Base-by-base conservation (phyloP, 768 basidiomycete species). In the Cyclocybe aegerita region DNA sequence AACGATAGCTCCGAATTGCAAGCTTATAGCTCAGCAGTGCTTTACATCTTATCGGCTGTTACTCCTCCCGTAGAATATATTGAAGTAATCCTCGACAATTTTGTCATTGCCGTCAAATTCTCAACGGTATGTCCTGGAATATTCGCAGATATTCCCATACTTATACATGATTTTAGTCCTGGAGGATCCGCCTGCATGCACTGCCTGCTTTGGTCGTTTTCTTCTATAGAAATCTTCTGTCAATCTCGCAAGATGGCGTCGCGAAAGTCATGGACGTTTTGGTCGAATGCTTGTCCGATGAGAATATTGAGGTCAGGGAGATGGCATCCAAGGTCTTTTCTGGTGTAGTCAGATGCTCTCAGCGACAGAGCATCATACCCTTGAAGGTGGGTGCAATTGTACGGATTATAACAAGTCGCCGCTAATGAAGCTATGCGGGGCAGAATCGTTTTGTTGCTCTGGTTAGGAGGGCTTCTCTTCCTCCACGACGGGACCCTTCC, bases 271-370 rank as follows among this genome's bases (percentile, higher is more conserved):
- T 93, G 83, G 90, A 92, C 52, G 83, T 90, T 30, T 73, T 95
- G 46, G 75, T 93, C 11, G 85, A 87, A 48, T 95, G 93, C 66
- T 71, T 97, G 46, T 77, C 82, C 8, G 93, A 97, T 64, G 90
- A 92, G 64, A 95, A 94, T 60, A 86, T 93, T 39, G 93, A 97
- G 70, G 93, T 97, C 36, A 81, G 93, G 55, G 90, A 93, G 66
- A 93, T 90, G 82, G 90, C 91, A 16, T 90, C 90, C 4, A 86
- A 86, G 70, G 86, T 86, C 37, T 72, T 97, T 39, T 90, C 92
- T 29, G 88, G 91, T 7, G 85, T 97, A 55, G 79, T 97, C 47
- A 78, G 93, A 54, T 93, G 90, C 60, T 93, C 93, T n/a, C 91
- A 93, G 62, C 79, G 92, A 49, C 83, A 91, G 54, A 90, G 83